Evolutionary conservation across 2,329 filamentous ascomycete species (phyloP), one percentile per base, ranked within the genome.

Genomic region (Lanzia echinophila): DNA sequence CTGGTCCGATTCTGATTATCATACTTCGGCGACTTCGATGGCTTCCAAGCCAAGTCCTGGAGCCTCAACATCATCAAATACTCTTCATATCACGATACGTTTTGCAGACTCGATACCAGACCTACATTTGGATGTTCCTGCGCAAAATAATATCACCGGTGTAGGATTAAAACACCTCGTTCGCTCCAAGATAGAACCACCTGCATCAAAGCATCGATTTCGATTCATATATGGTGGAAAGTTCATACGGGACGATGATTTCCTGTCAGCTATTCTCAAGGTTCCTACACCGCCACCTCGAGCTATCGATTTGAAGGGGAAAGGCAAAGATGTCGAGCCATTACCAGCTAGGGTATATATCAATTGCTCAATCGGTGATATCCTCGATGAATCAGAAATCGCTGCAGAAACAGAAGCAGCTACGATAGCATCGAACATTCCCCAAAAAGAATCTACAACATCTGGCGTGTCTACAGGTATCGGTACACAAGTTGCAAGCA

Each of bases 211-310:
- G 41, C 83, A 82, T 58, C 86, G 90, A 34, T 81, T 97, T 32
- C 89, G 92, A 56, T 83, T 99, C 60, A 96, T 97, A 68, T 84
- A 96, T 69, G 82, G 88, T 48, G 94, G 94, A 58, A 90, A 88
- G 67, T 86, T 95, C 56, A 83, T 97, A 47, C 79, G 85, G 60
- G 91, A 96, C 69, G 72, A 76, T 34, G 78, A 81, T 10, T 79
- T 87, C 6, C 76, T 99, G 24, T 77, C 81, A 55, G 72, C 78
- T 34, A 86, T 86, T 1, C 76, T 97, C 45, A 83, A 81, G 56
- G 72, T 86, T 1, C 78, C 82, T 0, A 74, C 79, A 0, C 77
- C 81, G 0, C 79, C 75, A 0, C 63, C 66, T 19, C 60, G 55
- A 78, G 59, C 60, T 33, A 60, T 65, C 31, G 67, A 69, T 61